Evolutionary conservation across 768 basidiomycete species (phyloP), one percentile per base, ranked within the genome.

Genomic region (Terana coerulea): DNA sequence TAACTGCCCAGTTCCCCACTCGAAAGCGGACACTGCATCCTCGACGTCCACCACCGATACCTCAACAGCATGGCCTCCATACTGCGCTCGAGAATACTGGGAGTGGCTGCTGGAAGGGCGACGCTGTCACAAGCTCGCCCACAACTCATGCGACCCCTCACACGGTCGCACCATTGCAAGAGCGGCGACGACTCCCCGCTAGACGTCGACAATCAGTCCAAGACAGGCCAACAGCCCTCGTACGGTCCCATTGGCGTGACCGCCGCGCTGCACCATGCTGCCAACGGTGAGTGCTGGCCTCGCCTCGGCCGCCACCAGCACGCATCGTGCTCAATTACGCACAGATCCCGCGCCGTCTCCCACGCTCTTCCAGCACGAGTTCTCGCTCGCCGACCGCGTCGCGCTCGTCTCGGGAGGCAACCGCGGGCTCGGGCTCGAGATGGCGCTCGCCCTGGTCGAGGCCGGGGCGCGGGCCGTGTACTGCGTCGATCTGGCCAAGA

Each of bases 341-440:
- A 21, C 43, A 54, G 44, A 47, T 29, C 15, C 56, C 56, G 56
- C 56, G 26, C 55, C 59, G 31, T 49, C 54, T 25, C 57, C 61
- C 14, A 65, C 64, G 35, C 55, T 62, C 39, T 61, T 65, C 54
- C 7, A 48, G 10, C 42, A 63, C 51, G 64, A 65, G 45, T 64
- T 65, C 56, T 61, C 66, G 11, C 59, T 72, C 35, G 57, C 56
- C 10, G 66, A 64, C 57, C 65, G 69, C 31, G 69, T 71, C 41
- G 70, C 64, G 31, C 61, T 73, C 49, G 70, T 75, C 21, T 68
- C 71, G 9, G 72, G 72, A 10, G 74, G 55, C 14, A 68, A 71
- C 55, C 70, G 72, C 34, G 74, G 89, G 0, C 76, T 91, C 14
- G 90, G 90, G 2, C 79, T 92, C n/a, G 90, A 92, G 69, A 85